phyloP scores from a whole-genome alignment of 257 asterid species.

The Forsythia viridissima region DNA sequence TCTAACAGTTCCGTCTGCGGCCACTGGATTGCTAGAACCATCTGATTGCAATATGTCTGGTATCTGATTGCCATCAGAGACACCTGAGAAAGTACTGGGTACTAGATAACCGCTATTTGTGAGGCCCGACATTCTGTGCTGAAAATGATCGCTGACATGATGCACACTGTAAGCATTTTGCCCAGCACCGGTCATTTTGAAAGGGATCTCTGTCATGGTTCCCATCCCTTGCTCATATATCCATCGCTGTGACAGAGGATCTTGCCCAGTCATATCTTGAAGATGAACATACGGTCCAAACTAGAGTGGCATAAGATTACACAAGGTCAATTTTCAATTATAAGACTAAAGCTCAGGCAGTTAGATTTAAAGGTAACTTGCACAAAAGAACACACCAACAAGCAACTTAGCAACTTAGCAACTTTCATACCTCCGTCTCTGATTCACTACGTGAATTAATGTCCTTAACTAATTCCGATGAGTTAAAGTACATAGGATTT shows the following conservation, averaged over 20 bases:
- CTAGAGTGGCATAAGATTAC: constrained; percentile 33
- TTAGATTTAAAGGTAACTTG: neutral
- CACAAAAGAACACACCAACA: neutral
- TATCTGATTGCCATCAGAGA: constrained; percentile 31
- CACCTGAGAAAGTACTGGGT: constrained; percentile 22
- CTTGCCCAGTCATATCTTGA: constrained; percentile 33
- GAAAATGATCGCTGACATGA: constrained; percentile 21
- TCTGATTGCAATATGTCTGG: constrained; percentile 17
- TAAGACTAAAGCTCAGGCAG: neutral
- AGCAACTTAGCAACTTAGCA: neutral
- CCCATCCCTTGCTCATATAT: too few relatives aligned
- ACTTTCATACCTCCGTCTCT: constrained; percentile 51
- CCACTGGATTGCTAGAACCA: constrained; percentile 25
- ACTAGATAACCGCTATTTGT: constrained; percentile 14
- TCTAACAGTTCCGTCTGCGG: constrained; percentile 31
- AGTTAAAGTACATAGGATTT: constrained; percentile 2
- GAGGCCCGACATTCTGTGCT: constrained; percentile 20
- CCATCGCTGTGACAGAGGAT: constrained; percentile 35
- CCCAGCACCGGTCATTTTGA: constrained; percentile 18
- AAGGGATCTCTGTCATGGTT: constrained; percentile 23
- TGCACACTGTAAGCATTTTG: constrained; percentile 13
- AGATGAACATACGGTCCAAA: constrained; percentile 18
- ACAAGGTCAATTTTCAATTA: neutral
- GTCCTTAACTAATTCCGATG: constrained; percentile 15
- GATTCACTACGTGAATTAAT: constrained; percentile 60